Base-by-base conservation (phyloP, 371 early-diverging fungal genomes). In the Zychaea mexicana region DNA sequence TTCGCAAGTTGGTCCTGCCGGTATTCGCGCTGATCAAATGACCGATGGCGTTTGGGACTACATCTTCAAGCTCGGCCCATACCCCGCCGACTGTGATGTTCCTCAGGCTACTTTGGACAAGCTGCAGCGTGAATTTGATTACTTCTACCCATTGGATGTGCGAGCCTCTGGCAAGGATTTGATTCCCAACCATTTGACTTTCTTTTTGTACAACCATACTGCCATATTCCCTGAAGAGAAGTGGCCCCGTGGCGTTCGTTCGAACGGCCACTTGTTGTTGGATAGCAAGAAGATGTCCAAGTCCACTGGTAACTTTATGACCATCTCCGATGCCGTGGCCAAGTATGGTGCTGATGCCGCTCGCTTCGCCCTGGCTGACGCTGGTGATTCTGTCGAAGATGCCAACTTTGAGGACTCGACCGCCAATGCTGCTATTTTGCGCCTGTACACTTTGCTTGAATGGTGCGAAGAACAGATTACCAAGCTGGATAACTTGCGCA, bases 201-300 rank as follows among this genome's bases (percentile, higher is more conserved):
- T 99, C 85, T 96, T 91, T 77, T 78, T 99, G 65, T 99, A 99
- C 81, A 97, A 97, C 85, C 99, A 99, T 81, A 92, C 94, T 28
- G 98, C 99, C 26, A 77, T 99, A 53, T 99, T 99, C 91, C 92
- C 93, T 49, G 88, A 93, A 75, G 79, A 89, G 46, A 85, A 91
- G 68, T 99, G 99, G 99, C 99, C 99, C 3, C 82, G 78, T 31
- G 87, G 85, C 64, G 85, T 99, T 53, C 96, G 98, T 57, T 90
- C 92, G 66, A 99, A 99, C 83, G 99, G 99, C 38, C 98, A 99
- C 78, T 84, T 99, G 80, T 78, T 99, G 82, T 79, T 99, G 64
- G 99, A 99, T 82, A 83, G 90, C 60, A 94, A 96, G 56, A 99
- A 99, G 89, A 99, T 99, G 99, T 91, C 96, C 73, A 99, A 99